Conservation (phyloP, 2,329 filamentous ascomycete genomes). For the Pyricularia grisea region DNA sequence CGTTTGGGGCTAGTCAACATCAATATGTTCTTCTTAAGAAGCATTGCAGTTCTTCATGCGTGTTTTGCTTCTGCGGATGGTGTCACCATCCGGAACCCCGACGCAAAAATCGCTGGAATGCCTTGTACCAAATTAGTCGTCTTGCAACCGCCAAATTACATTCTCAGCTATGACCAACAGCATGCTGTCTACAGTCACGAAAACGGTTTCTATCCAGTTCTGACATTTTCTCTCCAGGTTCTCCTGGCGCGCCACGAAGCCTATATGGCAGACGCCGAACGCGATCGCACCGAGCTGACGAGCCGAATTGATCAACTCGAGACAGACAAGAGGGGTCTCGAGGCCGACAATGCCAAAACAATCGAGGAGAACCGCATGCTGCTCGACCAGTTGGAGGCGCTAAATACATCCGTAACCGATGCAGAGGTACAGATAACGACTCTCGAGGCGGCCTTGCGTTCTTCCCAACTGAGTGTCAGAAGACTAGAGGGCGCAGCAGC, state of each 20-base stretch:
- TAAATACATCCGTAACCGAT: conserved; percentile 71
- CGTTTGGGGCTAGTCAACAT: not conserved
- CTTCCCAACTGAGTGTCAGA: conserved; percentile 68
- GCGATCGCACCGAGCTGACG: conserved; percentile 66
- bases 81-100: not conserved
- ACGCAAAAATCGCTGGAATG: not conserved
- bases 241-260: conserved; percentile 86
- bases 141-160: not conserved
- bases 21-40: not conserved
- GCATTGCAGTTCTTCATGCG: not conserved
- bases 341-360: conserved; percentile 65
- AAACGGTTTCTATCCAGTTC: conserved; percentile 17
- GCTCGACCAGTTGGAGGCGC: conserved; percentile 71
- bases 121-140: not conserved
- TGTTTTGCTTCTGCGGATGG: not conserved
- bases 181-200: not conserved
- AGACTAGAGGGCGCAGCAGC: conserved; percentile 64
- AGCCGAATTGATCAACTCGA: conserved; percentile 69
- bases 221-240: conserved; percentile 73
- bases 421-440: conserved; percentile 72
- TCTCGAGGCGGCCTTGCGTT: conserved; percentile 67
- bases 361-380: conserved; percentile 77
- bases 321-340: conserved; percentile 61
- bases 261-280: conserved; percentile 87
- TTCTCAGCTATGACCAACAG: not conserved